A percentile compares a stretch with the other conserved stretches of the same genome.
Evolutionary conservation across 345 rosid species (phyloP).

Genomic region (Euphorbia pulcherrima): DNA sequence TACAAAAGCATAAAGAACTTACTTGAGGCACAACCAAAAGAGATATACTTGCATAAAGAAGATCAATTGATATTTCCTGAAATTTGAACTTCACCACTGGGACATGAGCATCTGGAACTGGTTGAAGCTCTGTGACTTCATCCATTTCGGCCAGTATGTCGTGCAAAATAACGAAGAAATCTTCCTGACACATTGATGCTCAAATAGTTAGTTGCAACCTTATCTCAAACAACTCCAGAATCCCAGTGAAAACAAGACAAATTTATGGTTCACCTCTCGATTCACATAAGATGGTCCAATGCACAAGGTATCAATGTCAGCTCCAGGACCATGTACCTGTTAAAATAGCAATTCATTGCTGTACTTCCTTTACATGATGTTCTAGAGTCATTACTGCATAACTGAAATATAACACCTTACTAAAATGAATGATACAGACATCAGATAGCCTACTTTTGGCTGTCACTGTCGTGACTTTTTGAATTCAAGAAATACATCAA

Average conservation of each 20-base stretch:
- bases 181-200: constrained; percentile 16
- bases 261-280: constrained; percentile 54
- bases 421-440: not conserved
- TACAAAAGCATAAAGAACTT: constrained; percentile 8
- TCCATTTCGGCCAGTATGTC: constrained; percentile 27
- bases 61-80: constrained; percentile 32
- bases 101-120: constrained; percentile 32
- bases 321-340: constrained; percentile 93
- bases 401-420: not conserved
- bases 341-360: not conserved
- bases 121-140: constrained; percentile 31
- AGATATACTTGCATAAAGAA: constrained; percentile 33
- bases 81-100: constrained; percentile 35
- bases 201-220: not conserved
- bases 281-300: constrained; percentile 93
- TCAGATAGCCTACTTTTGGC: not conserved
- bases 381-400: not conserved
- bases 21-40: constrained; percentile 32
- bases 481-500: not conserved
- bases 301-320: constrained; percentile 86
- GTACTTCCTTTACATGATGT: not conserved
- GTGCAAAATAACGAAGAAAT: constrained; percentile 31
- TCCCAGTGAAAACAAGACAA: constrained; percentile 5
- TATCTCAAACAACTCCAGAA: not conserved
- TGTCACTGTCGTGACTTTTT: not conserved